These are phyloP conservation scores for Thelephora ganbajun DNA, from an alignment of 768 basidiomycete genomes.

Conservation along the genomic window DNA sequence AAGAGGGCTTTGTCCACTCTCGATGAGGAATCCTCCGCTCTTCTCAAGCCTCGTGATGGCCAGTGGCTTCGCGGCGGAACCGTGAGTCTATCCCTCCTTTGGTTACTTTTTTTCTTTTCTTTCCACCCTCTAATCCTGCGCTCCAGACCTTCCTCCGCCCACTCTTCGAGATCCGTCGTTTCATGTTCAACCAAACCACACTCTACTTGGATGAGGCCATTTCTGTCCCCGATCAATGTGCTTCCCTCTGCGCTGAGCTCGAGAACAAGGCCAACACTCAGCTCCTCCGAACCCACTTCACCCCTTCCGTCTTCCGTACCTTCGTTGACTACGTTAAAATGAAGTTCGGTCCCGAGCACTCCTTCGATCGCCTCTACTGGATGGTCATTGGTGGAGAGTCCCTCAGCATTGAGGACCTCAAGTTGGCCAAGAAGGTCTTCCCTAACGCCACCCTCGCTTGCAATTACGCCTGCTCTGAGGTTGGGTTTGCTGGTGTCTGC, in stretches of 20 bases:
- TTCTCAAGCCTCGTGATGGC: slow-evolving; percentile 15
- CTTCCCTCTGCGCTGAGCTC: slow-evolving; percentile 13
- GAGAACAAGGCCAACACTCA: slow-evolving; percentile 12
- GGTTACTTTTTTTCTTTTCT: no score
- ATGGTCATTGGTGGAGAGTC: slow-evolving; percentile 21
- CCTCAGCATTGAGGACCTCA: slow-evolving; percentile 13
- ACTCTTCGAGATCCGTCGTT: slow-evolving; percentile 18
- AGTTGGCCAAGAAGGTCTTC: slow-evolving; percentile 14
- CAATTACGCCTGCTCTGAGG: slow-evolving; percentile 20
- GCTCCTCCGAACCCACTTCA: slow-evolving; percentile 16
- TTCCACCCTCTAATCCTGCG: background rate
- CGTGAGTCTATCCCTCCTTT: slow-evolving; percentile 6
- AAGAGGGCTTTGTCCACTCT: slow-evolving; percentile 12
- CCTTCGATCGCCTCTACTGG: slow-evolving; percentile 17
- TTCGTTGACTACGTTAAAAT: slow-evolving; percentile 15
- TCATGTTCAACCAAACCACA: slow-evolving; percentile 20
- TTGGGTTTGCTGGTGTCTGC: slow-evolving; percentile 18
- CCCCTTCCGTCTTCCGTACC: slow-evolving; percentile 17
- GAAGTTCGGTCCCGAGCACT: slow-evolving; percentile 7
- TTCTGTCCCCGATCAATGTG: slow-evolving; percentile 16
- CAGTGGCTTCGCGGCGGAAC: slow-evolving; percentile 20
- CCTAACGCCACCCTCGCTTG: slow-evolving; percentile 16
- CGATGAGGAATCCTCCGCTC: slow-evolving; percentile 16
- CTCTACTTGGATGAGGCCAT: slow-evolving; percentile 16
- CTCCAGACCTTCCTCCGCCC: slow-evolving; percentile 17